phyloP scores from a whole-genome alignment of 495 filamentous ascomycete genomes.

The Aspergillus sclerotiicarbonarius region DNA sequence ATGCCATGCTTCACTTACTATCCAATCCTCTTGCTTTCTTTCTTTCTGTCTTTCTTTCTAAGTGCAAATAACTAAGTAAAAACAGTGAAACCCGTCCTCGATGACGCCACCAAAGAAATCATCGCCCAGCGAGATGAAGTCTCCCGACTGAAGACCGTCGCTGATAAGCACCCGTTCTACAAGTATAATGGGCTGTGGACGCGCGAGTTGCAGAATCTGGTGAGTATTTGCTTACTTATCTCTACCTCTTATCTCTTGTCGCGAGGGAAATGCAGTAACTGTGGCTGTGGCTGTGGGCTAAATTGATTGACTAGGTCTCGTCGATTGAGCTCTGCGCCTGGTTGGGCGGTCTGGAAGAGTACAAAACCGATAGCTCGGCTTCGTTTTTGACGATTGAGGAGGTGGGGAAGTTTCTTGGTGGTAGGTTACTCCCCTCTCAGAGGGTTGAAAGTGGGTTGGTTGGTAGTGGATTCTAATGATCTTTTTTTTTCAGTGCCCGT shows the following conservation, averaged over 20 bases:
- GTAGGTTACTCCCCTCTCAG: too few relatives aligned
- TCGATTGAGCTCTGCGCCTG: constrained; percentile 73
- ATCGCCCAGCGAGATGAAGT: constrained; percentile 45
- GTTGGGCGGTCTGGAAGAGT: constrained; percentile 62
- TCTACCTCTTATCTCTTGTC: too few relatives aligned
- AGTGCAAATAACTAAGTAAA: neutral
- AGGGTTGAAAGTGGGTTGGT: neutral
- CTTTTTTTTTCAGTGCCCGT: constrained; percentile 86
- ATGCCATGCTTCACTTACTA: constrained; percentile 23
- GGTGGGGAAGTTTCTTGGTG: constrained; percentile 69
- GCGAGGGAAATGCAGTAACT: too few relatives aligned
- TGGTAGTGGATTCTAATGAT: constrained; percentile 4
- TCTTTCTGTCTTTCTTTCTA: neutral
- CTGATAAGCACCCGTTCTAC: constrained; percentile 89
- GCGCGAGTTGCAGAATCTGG: constrained; percentile 78
- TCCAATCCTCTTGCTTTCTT: neutral
- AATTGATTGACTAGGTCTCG: constrained; percentile 43
- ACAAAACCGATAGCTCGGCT: constrained; percentile 36
- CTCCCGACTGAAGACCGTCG: constrained; percentile 59
- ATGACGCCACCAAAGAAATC: constrained; percentile 40
- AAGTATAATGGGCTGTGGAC: constrained; percentile 89
- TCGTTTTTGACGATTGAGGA: constrained; percentile 83
- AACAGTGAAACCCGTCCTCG: constrained; percentile 44
- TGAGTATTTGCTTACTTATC: constrained; percentile 24
- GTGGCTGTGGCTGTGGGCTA: too few relatives aligned